These are phyloP conservation scores for Pseudisothecium myosuroides DNA, from an alignment of 225 moss, liverwort and hornwort genomes.

Conservation along the genomic window DNA sequence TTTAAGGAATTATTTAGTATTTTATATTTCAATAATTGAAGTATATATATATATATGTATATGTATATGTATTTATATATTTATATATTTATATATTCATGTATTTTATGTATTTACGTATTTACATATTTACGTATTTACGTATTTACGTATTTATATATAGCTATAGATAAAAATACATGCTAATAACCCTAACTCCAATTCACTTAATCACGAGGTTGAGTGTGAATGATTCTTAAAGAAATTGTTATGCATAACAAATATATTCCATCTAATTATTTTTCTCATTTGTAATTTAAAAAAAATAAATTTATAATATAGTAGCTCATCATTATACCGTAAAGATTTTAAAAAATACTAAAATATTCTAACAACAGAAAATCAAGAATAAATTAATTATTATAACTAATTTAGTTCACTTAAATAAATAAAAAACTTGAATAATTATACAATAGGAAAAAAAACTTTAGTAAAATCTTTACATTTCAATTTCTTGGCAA, in stretches of 20 bases:
- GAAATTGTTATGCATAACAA: not conserved
- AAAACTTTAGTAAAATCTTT: not conserved
- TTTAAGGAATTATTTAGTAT: not conserved
- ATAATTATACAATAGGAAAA: not conserved
- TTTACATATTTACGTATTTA: no score
- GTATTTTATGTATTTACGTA: no score
- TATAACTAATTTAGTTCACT: not conserved
- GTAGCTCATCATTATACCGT: not conserved
- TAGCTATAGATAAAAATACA: not conserved
- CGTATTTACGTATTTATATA: no score
- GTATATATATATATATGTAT: not conserved
- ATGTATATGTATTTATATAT: no score
- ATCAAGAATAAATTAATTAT: fast-evolving
- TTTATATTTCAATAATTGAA: not conserved
- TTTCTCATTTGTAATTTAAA: not conserved
- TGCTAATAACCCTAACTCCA: no score
- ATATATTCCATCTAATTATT: not conserved
- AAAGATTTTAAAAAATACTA: not conserved
- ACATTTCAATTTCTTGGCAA: not conserved
- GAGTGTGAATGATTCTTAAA: not conserved
- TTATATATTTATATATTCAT: no score
- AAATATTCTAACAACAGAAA: not conserved
- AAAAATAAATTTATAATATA: no score
- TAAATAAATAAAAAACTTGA: not conserved
- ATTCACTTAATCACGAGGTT: not conserved